Evolutionary conservation across 257 asterid genomes (phyloP).

Genomic region (Ilex aquifolium): DNA sequence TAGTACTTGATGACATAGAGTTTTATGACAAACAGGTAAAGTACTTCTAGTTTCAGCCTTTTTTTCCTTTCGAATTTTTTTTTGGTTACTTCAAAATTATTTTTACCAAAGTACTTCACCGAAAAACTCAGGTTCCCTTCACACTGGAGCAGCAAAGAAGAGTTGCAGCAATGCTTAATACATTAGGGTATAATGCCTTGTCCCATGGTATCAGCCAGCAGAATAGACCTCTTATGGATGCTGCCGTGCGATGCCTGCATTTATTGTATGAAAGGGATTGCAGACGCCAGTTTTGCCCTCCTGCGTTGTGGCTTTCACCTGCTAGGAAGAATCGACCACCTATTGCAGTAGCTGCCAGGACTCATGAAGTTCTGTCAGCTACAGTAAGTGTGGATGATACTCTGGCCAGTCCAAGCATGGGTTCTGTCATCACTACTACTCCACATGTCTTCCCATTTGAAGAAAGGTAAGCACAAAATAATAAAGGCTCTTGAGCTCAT

Average conservation of each 20-base stretch:
- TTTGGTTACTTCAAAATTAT: conserved; percentile 2
- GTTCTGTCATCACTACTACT: conserved; percentile 72
- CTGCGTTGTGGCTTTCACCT: conserved; percentile 92
- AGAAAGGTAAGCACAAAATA: conserved; percentile 56
- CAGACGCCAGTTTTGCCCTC: conserved; percentile 84
- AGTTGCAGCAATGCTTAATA: conserved; percentile 68
- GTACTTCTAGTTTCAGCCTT: conserved; percentile 4
- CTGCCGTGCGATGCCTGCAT: conserved; percentile 90
- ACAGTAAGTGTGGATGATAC: conserved; percentile 33
- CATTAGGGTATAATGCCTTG: conserved; percentile 73
- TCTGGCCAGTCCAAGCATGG: conserved; percentile 39
- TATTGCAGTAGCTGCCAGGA: conserved; percentile 88
- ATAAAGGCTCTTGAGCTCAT: conserved; percentile 10
- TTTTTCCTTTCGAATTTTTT: conserved; percentile 1
- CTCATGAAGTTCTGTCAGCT: conserved; percentile 60
- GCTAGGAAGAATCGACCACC: conserved; percentile 82
- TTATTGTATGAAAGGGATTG: conserved; percentile 90
- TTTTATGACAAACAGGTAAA: conserved; percentile 91
- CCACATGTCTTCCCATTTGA: conserved; percentile 95
- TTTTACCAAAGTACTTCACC: conserved; percentile 10
- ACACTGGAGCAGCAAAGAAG: conserved; percentile 76
- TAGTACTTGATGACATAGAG: conserved; percentile 90
- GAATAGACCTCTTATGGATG: conserved; percentile 53
- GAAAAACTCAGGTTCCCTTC: conserved; percentile 65
- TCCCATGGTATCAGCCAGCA: conserved; percentile 37